Base-by-base conservation (phyloP, 1,284 basidiomycete genomes). In the Ganoderma resinaceum region DNA sequence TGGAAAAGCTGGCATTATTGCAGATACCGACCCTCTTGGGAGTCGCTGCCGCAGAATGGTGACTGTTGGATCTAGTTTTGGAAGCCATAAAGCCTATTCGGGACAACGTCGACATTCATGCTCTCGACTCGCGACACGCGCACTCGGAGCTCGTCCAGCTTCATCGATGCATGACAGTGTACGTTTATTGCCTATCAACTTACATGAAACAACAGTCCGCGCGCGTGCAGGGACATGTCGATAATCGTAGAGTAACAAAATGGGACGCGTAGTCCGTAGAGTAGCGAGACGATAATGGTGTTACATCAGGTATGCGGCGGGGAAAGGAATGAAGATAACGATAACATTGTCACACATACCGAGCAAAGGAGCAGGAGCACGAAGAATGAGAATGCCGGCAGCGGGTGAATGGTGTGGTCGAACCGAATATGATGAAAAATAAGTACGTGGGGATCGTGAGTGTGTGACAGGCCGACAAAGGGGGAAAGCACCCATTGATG, bases 371-470 rank as follows among this genome's bases (percentile, higher is more conserved):
- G 35, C n/a, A 37, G 16, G 31, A 38, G n/a, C n/a, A n/a, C n/a
- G n/a, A n/a, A n/a, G n/a, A n/a, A n/a, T n/a, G n/a, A 59, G 57
- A 38, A 18, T 23, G 23, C 29, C 37, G 37, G 37, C 14, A 60
- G 37, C 58, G 23, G 23, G 37, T 40, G n/a, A 59, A n/a, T 35
- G 58, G 58, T 60, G 23, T 38, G 16, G 58, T 40, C n/a, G 14
- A 38, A n/a, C 16, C 23, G 3, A 49, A 38, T 58, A 58, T 9
- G 58, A 40, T 42, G 37, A 60, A 60, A 23, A 60, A 60, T 60
- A 60, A 60, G 37, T 26, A 60, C 37, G 37, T 26, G 37, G 23
- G 16, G 20, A n/a, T 58, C 37, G 37, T 40, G 58, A 38, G 9
- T n/a, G n/a, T 26, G n/a, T 26, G 7, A 23, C 58, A 29, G 37